A percentile compares a stretch with the other conserved stretches of the same genome.
Evolutionary conservation across 768 basidiomycete species (phyloP).

Genomic region (Chalciporus chontae): DNA sequence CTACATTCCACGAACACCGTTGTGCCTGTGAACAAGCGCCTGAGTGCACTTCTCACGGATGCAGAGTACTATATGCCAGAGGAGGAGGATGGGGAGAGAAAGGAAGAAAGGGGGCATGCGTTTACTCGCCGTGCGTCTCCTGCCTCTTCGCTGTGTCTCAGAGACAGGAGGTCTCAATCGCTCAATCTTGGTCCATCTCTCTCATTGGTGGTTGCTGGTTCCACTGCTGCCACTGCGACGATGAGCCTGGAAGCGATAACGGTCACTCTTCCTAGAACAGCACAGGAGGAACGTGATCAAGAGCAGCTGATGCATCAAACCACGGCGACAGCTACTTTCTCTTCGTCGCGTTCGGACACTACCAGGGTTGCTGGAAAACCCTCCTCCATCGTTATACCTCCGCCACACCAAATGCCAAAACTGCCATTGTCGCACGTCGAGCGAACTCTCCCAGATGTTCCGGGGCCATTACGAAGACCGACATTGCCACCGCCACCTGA

Average conservation of each 20-base stretch:
- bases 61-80: slow-evolving; percentile 65
- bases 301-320: slow-evolving; percentile 42
- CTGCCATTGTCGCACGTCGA: slow-evolving; percentile 27
- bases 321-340: slow-evolving; percentile 41
- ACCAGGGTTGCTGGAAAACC: slow-evolving; percentile 27
- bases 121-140: slow-evolving; percentile 36
- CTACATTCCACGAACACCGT: slow-evolving; percentile 71
- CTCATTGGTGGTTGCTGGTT: slow-evolving; percentile 24
- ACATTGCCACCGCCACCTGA: slow-evolving; percentile 4
- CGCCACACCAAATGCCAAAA: slow-evolving; percentile 22
- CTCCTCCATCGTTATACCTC: slow-evolving; percentile 17
- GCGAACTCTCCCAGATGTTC: slow-evolving; percentile 30
- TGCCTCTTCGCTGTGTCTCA: slow-evolving; percentile 40
- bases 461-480: slow-evolving; percentile 17
- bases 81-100: slow-evolving; percentile 39
- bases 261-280: slow-evolving; percentile 26
- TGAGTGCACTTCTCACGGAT: slow-evolving; percentile 66
- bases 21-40: slow-evolving; percentile 60
- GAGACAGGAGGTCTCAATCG: slow-evolving; percentile 64
- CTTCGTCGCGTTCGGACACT: slow-evolving; percentile 22
- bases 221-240: slow-evolving; percentile 25
- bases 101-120: slow-evolving; percentile 15
- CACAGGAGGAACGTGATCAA: slow-evolving; percentile 31
- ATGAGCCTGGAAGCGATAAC: slow-evolving; percentile 31
- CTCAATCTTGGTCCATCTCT: slow-evolving; percentile 45